Evolutionary conservation across 2,329 filamentous ascomycete genomes (phyloP).

Genomic region (Didymella glomerata): DNA sequence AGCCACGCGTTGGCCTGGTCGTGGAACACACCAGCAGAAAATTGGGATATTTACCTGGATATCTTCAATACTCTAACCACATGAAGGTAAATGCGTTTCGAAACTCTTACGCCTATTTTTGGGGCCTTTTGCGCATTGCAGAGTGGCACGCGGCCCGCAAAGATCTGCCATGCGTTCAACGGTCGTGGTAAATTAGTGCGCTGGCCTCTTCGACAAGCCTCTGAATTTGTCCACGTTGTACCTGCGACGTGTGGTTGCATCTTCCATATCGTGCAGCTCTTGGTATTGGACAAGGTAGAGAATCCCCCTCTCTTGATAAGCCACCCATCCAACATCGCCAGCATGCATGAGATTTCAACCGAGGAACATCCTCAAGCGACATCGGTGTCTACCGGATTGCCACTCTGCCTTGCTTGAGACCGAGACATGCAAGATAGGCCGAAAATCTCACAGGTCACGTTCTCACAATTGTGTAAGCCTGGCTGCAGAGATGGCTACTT

Average conservation of each 20-base stretch:
- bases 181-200: conserved; percentile 20
- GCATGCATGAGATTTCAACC: conserved; percentile 9
- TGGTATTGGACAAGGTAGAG: conserved; percentile 21
- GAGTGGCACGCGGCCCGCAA: conserved; percentile 28
- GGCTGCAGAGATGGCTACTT: conserved; percentile 20
- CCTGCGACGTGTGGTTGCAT: conserved; percentile 22
- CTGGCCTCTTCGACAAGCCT: conserved; percentile 21
- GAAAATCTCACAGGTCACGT: conserved; percentile 18
- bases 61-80: conserved; percentile 22
- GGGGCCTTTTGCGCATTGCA: conserved; percentile 25
- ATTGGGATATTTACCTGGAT: conserved; percentile 28
- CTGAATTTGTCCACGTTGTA: conserved; percentile 26
- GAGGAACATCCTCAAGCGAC: conserved; percentile 8
- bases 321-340: conserved; percentile 11
- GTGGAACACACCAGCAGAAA: conserved; percentile 20
- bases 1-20: conserved; percentile 25
- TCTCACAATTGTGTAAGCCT: conserved; percentile 14
- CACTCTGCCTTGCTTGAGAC: conserved; percentile 15
- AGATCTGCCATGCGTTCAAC: conserved; percentile 23
- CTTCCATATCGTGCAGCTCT: conserved; percentile 13
- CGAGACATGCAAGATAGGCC: conserved; percentile 14
- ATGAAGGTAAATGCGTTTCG: conserved; percentile 34
- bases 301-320: conserved; percentile 16
- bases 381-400: conserved; percentile 9
- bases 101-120: conserved; percentile 41